Conservation (phyloP, 768 basidiomycete species). For the Exidia glandulosa region DNA sequence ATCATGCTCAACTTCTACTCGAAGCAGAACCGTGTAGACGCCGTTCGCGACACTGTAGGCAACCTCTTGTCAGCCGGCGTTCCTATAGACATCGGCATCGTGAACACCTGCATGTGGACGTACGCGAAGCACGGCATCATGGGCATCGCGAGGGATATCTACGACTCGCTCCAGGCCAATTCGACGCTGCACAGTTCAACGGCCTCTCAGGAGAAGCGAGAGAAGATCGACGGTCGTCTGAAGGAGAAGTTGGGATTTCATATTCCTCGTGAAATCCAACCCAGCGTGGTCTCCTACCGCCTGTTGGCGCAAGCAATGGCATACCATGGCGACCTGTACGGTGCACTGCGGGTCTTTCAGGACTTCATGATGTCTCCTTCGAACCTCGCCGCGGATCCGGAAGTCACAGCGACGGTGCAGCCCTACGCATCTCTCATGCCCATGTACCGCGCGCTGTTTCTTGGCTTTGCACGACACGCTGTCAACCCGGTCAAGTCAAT, state of each 20-base stretch:
- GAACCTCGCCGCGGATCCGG: constrained; percentile 20
- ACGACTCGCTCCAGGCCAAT: constrained; percentile 51
- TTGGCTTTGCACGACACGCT: constrained; percentile 61
- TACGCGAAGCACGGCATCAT: constrained; percentile 42
- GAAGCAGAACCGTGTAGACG: constrained; percentile 32
- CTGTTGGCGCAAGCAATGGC: constrained; percentile 58
- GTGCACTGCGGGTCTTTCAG: constrained; percentile 44
- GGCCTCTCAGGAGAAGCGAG: constrained; percentile 24
- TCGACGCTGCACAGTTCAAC: constrained; percentile 24
- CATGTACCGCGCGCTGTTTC: constrained; percentile 61
- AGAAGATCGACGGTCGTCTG: background rate
- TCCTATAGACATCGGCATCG: constrained; percentile 37
- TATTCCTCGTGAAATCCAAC: constrained; percentile 31
- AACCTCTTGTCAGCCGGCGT: constrained; percentile 41
- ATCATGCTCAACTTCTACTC: constrained; percentile 47
- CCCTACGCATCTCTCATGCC: constrained; percentile 35
- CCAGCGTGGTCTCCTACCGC: constrained; percentile 59
- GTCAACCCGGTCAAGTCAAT: background rate
- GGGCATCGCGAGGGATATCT: constrained; percentile 50
- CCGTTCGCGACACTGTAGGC: constrained; percentile 43
- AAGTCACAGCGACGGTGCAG: background rate
- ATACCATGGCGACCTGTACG: constrained; percentile 55
- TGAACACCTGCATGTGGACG: constrained; percentile 64
- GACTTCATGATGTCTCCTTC: constrained; percentile 41
- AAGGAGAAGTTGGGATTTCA: constrained; percentile 29